Conservation (phyloP, 2,329 filamentous ascomycete genomes). For the Claviceps digitariae region DNA sequence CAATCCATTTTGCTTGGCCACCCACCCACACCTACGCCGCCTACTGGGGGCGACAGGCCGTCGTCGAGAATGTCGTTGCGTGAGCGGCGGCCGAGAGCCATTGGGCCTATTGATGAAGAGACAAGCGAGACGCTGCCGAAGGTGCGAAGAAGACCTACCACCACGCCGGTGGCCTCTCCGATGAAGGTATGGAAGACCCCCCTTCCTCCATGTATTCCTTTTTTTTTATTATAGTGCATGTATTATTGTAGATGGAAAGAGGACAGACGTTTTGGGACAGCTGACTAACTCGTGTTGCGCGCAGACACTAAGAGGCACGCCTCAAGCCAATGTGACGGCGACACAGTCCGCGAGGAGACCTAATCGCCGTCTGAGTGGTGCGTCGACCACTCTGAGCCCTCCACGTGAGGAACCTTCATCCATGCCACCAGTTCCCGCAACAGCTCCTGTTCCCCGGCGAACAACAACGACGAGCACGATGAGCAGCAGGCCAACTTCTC, state of each 20-base stretch:
- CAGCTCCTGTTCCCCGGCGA: conserved; percentile 9
- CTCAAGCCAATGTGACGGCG: conserved; percentile 11
- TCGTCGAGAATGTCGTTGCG: conserved; percentile 59
- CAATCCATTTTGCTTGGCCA: conserved; percentile 35
- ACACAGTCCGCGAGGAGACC: conserved; percentile 19
- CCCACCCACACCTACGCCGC: no score
- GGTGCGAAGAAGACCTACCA: conserved; percentile 49
- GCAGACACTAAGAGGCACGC: conserved; percentile 22
- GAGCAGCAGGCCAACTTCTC: conserved; percentile 13
- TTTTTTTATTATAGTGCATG: no score
- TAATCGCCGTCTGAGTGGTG: conserved; percentile 36
- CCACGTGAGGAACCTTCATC: conserved; percentile 9
- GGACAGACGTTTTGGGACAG: neutral
- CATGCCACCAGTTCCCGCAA: neutral
- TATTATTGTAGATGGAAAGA: no score
- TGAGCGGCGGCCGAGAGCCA: conserved; percentile 49
- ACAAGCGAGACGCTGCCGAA: conserved; percentile 15
- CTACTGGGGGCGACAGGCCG: conserved; percentile 24
- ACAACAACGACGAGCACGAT: conserved; percentile 15
- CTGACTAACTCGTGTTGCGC: conserved; percentile 10
- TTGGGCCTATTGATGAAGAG: conserved; percentile 38
- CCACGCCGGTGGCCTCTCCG: conserved; percentile 24
- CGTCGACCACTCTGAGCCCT: conserved; percentile 23
- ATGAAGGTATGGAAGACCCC: conserved; percentile 17
- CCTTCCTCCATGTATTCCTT: no score